Evolutionary conservation across 208 protist genomes (phyloP).

Genomic region (Leptomonas seymouri): DNA sequence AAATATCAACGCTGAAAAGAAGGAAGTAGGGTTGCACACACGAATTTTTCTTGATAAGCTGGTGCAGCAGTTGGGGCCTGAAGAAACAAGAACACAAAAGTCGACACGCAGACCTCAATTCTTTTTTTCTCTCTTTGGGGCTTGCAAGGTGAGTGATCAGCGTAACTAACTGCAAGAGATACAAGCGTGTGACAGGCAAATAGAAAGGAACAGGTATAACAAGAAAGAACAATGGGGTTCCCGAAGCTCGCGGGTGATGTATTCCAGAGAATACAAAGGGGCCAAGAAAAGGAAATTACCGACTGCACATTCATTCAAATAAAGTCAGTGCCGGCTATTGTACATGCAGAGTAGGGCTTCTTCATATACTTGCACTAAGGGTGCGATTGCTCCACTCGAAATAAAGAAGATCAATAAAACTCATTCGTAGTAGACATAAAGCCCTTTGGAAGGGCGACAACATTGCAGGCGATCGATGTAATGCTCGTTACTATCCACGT

Average conservation of each 20-base stretch:
- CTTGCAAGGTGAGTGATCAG: too few relatives aligned
- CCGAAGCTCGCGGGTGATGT: not conserved
- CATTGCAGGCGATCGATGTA: constrained; percentile 56
- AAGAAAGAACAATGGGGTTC: not conserved
- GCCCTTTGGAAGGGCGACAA: constrained; percentile 56
- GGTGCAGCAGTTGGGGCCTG: too few relatives aligned
- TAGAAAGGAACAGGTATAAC: not conserved
- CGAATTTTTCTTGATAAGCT: too few relatives aligned
- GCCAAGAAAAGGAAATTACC: constrained; percentile 6
- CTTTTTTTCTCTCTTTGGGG: too few relatives aligned
- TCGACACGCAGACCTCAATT: too few relatives aligned
- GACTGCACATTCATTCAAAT: not conserved
- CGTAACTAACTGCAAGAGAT: too few relatives aligned
- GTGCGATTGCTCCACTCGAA: not conserved
- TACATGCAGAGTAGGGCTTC: not conserved
- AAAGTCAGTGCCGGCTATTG: not conserved
- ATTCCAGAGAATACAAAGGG: not conserved
- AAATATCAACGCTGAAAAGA: too few relatives aligned
- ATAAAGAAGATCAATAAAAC: not conserved
- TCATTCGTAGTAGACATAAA: constrained; percentile 37
- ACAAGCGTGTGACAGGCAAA: too few relatives aligned
- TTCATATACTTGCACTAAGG: not conserved
- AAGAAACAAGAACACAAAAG: too few relatives aligned
- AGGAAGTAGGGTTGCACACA: too few relatives aligned
- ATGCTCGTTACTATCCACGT: constrained; percentile 29